These are phyloP conservation scores for Globisporangium paddicum DNA, from an alignment of 352 stramenopile species.

Conservation along the genomic window DNA sequence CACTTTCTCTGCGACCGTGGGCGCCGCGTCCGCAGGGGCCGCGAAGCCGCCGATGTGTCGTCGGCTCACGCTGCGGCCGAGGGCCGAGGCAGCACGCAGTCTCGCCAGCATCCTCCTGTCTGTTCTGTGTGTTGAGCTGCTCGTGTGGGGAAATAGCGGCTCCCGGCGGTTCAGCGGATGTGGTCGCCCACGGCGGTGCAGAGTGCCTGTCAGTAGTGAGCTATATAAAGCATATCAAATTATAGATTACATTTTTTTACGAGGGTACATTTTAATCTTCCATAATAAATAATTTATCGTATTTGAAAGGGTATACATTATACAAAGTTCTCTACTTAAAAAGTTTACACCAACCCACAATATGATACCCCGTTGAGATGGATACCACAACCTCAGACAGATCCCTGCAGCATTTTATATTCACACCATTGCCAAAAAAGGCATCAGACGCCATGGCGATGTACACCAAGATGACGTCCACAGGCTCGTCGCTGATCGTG, in stretches of 20 bases:
- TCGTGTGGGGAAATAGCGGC: not conserved
- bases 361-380: not conserved
- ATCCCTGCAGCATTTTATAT: constrained; percentile 3
- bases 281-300: not conserved
- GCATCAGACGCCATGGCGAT: constrained; percentile 38
- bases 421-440: not conserved
- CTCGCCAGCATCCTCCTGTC: constrained; percentile 35
- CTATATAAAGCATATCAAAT: not conserved
- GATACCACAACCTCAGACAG: not conserved
- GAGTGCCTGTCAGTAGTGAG: not conserved
- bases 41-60: constrained; percentile 56
- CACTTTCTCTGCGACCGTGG: constrained; percentile 61
- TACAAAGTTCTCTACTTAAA: not conserved
- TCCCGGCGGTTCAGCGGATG: not conserved
- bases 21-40: constrained; percentile 20
- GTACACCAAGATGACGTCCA: constrained; percentile 78
- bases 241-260: not conserved
- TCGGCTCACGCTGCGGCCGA: constrained; percentile 20
- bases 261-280: no score
- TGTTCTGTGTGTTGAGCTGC: no score
- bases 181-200: not conserved
- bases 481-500: constrained; percentile 61
- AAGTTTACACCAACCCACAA: not conserved
- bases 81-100: constrained; percentile 20
- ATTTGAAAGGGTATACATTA: not conserved